Base-by-base conservation (phyloP, 1,139 yeast species). In the Suhomyces chickasaworum region DNA sequence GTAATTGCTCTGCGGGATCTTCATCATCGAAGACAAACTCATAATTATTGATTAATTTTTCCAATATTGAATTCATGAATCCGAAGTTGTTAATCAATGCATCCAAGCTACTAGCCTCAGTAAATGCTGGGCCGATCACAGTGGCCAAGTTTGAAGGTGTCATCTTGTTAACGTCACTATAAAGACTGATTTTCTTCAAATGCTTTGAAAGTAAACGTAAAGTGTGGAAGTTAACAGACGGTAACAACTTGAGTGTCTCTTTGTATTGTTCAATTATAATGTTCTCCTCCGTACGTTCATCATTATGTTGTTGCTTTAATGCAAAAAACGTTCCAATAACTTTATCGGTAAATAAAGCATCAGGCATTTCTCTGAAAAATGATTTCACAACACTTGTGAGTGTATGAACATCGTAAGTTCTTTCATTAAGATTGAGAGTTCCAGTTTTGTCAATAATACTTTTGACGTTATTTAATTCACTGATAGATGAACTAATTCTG, bases 371-470 rank as follows among this genome's bases (percentile, higher is more conserved):
- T 53, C 99, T 78, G 54, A 93, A 69, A 60, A 81, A 91, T 50
- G 87, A 78, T 64, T 93, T 93, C 56, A 93, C 85, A 57, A 95
- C 83, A 37, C 97, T 95, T 1, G 98, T 91, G 41, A 90, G 81
- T 0, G 96, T 87, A 63, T 93, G 95, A 39, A 89, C 81, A 64
- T 90, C 97, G 59, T 83, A 83, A 69, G 88, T 80, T 41, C 87
- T 76, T 63, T 86, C 78, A 30, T 81, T 75, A 52, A 89, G 83
- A 44, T 71, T 68, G 36, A 74, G 57, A 8, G 77, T 79, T 15
- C 89, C 89, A 23, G 81, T 79, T 50, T 77, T 79, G 64, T 93
- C 97, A 61, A 93, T 88, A 33, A 83, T 83, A 9, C 75, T 71
- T 61, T 85, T 89, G 51, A 90, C 74, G 21, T 81, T 77, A 50